Conservation (phyloP, 495 filamentous ascomycete species). For the Podospora tetraspora region DNA sequence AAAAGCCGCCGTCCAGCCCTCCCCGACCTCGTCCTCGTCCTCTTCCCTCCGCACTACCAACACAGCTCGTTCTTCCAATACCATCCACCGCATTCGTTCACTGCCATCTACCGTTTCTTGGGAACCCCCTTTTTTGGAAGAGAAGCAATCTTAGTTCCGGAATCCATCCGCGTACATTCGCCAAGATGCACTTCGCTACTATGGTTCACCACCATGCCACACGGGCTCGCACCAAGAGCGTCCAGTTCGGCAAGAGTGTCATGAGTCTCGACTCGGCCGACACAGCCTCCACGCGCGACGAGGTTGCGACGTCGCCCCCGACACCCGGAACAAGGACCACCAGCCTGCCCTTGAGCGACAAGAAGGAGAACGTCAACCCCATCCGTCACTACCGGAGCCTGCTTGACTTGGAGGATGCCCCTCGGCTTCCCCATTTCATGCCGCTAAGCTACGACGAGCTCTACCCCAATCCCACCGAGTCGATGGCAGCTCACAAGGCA, state of each 20-base stretch:
- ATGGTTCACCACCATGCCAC: slow-evolving; percentile 38
- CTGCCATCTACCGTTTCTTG: slow-evolving; percentile 36
- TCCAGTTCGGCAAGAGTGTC: slow-evolving; percentile 41
- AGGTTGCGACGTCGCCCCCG: slow-evolving; percentile 22
- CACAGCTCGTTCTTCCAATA: slow-evolving; percentile 19
- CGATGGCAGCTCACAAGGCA: slow-evolving; percentile 6
- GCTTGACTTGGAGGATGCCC: slow-evolving; percentile 43
- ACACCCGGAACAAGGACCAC: slow-evolving; percentile 29
- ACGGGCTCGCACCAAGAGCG: slow-evolving; percentile 40
- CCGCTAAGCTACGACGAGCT: slow-evolving; percentile 46
- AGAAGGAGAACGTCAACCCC: slow-evolving; percentile 29
- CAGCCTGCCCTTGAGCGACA: slow-evolving; percentile 28
- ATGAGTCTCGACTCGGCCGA: slow-evolving; percentile 24
- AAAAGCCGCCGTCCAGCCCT: slow-evolving; percentile 13
- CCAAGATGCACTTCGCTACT: slow-evolving; percentile 38
- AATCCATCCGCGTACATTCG: slow-evolving; percentile 31
- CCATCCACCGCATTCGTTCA: slow-evolving; percentile 20
- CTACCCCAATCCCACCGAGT: slow-evolving; percentile 28
- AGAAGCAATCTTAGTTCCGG: slow-evolving; percentile 30
- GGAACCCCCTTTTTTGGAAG: slow-evolving; percentile 27
- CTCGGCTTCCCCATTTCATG: slow-evolving; percentile 40
- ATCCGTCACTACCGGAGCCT: slow-evolving; percentile 45
- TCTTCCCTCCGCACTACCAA: slow-evolving; percentile 15
- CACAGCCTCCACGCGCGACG: slow-evolving; percentile 14
- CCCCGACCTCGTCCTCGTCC: slow-evolving; percentile 8